These are phyloP conservation scores for Bipolaris sorokiniana DNA, from an alignment of 2,329 filamentous ascomycete genomes.

Conservation along the genomic window DNA sequence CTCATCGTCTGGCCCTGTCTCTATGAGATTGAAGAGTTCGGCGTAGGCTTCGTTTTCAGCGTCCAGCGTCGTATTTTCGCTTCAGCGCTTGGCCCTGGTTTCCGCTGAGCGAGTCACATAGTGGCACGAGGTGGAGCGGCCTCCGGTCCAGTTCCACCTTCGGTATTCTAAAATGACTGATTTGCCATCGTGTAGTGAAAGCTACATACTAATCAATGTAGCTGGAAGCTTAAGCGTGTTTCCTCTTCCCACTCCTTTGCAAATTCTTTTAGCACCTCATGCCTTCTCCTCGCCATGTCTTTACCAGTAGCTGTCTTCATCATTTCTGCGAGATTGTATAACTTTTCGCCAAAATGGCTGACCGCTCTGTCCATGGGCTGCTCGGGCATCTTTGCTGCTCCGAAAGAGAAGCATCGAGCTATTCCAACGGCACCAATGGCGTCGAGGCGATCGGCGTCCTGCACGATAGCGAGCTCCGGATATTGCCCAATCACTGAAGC, in stretches of 20 bases:
- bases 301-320: constrained; percentile 46
- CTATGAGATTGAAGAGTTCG: constrained; percentile 20
- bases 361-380: constrained; percentile 37
- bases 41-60: constrained; percentile 19
- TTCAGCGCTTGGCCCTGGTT: constrained; percentile 19
- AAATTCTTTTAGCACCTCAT: constrained; percentile 23
- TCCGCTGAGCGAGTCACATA: constrained; percentile 9
- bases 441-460: constrained; percentile 93
- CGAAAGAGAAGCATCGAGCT: constrained; percentile 77
- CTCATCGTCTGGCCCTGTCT: constrained; percentile 18
- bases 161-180: not conserved
- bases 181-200: not conserved
- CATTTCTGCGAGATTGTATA: constrained; percentile 41
- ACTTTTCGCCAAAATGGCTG: constrained; percentile 47
- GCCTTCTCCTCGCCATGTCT: constrained; percentile 25
- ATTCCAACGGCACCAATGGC: constrained; percentile 87
- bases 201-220: constrained; percentile 5
- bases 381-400: constrained; percentile 56
- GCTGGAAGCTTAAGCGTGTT: constrained; percentile 20
- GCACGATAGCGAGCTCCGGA: constrained; percentile 82
- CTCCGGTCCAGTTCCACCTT: not conserved
- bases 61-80: constrained; percentile 20
- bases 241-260: constrained; percentile 24
- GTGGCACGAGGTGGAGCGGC: constrained; percentile 6
- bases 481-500: constrained; percentile 65